Base-by-base conservation (phyloP, 2,329 filamentous ascomycete species). In the Ramularia endophylla region DNA sequence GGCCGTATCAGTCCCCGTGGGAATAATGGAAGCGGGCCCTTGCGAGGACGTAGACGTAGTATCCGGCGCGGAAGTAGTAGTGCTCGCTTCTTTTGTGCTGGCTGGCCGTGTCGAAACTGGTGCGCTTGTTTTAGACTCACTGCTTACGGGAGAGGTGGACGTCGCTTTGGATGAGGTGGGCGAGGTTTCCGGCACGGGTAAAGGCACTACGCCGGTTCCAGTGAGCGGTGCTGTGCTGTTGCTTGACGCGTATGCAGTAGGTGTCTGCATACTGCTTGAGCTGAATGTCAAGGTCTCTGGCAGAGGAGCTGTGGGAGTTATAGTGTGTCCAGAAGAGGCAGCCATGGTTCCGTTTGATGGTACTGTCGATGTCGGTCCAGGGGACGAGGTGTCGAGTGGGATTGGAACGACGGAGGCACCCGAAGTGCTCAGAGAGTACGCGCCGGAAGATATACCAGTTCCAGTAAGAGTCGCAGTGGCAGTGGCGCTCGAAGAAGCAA, bases 1-100 rank as follows among this genome's bases (percentile, higher is more conserved):
- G 5, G 61, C 63, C 16, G 63, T 64, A 51, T 75, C 63, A 8
- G 67, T 69, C 12, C 66, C 70, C 8, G 65, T 75, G 1, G 70
- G 63, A 8, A 55, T 43, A n/a, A 74, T 65, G n/a, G 68, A 69
- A 9, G 56, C 54, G 17, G 63, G 57, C 17, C 57, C 54, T 3
- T 62, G 44, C 16, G 41, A 36, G 28, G 52, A 44, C 9, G 45
- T 48, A 7, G 40, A 32, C n/a, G 39, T 39, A n/a, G 40, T 47
- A 13, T 38, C 28, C 7, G 36, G 32, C 12, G 44, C 38, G 17
- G 37, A 27, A 11, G 44, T 28, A 15, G 43, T 45, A 11, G 47
- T 44, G 28, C 41, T 40, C 3, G 34, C 30, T 20, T 42, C 46
- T 16, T 40, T 27, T 17, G 27, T 41, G 22, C 43, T 45, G 19